These are phyloP conservation scores for Colletotrichum agaves DNA, from an alignment of 2,329 filamentous ascomycete species.

Conservation along the genomic window DNA sequence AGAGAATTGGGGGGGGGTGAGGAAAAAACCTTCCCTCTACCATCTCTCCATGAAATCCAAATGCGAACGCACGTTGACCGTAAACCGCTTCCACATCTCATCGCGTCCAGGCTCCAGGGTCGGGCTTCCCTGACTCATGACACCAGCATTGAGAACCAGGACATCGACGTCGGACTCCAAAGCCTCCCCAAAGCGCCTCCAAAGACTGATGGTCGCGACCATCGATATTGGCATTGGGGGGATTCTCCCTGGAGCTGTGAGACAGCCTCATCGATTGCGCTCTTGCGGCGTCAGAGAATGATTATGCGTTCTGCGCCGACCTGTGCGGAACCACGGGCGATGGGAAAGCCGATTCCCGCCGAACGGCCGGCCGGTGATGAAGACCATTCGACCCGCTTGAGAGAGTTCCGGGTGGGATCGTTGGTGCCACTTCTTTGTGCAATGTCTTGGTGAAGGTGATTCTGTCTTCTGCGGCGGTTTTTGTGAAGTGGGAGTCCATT, in stretches of 20 bases:
- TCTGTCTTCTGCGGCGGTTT: not conserved
- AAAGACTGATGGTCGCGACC: not conserved
- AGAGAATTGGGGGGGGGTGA: too few species aligned
- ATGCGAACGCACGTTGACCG: constrained; percentile 34
- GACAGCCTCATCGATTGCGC: constrained; percentile 45
- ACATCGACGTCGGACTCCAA: constrained; percentile 42
- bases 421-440: constrained; percentile 49
- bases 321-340: constrained; percentile 65
- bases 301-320: constrained; percentile 52
- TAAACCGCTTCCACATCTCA: constrained; percentile 30
- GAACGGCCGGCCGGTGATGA: constrained; percentile 77
- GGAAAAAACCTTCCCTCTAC: constrained; percentile 41
- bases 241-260: constrained; percentile 2
- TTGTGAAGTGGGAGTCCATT: not conserved
- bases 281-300: constrained; percentile 50
- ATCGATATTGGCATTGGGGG: not conserved
- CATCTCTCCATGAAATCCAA: constrained; percentile 40
- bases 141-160: constrained; percentile 44
- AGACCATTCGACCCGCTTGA: constrained; percentile 60
- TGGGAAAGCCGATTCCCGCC: constrained; percentile 72
- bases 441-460: constrained; percentile 43
- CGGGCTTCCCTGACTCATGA: not conserved
- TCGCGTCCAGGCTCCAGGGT: constrained; percentile 31
- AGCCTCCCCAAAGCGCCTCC: constrained; percentile 23
- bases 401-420: constrained; percentile 52